A percentile compares a stretch with the other conserved stretches of the same genome.
These are phyloP conservation scores for Solidago caesia DNA, from an alignment of 129 eudicot genomes.

Conservation along the genomic window DNA sequence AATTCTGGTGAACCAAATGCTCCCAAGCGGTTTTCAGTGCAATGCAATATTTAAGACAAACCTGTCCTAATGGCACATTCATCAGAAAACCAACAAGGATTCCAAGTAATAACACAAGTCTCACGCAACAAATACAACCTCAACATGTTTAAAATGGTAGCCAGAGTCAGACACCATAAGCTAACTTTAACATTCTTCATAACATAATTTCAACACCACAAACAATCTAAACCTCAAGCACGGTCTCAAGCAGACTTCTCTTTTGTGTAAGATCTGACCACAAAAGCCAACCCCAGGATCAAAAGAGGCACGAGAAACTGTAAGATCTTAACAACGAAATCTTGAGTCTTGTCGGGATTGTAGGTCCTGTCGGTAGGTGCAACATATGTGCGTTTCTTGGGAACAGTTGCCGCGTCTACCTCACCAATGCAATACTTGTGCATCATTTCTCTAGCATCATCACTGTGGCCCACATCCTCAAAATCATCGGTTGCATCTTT, in stretches of 20 bases:
- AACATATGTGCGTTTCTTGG: constrained; percentile 54
- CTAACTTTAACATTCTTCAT: constrained; percentile 22
- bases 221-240: constrained; percentile 16
- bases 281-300: constrained; percentile 73
- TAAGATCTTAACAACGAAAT: constrained; percentile 63
- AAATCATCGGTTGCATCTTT: constrained; percentile 95
- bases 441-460: constrained; percentile 74
- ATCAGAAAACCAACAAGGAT: constrained; percentile 23
- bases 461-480: constrained; percentile 93
- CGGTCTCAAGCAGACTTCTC: constrained; percentile 47
- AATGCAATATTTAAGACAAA: neutral
- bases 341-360: constrained; percentile 65
- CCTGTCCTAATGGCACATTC: neutral
- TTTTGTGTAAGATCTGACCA: constrained; percentile 76
- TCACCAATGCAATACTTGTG: constrained; percentile 69
- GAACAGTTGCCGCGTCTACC: constrained; percentile 68
- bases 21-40: too few relatives aligned
- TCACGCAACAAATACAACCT: constrained; percentile 18
- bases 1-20: too few relatives aligned
- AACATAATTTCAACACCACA: constrained; percentile 19
- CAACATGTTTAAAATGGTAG: constrained; percentile 12
- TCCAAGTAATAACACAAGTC: neutral
- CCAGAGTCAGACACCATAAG: constrained; percentile 15
- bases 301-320: constrained; percentile 81
- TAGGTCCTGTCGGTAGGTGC: constrained; percentile 44